phyloP scores from a whole-genome alignment of 2,329 filamentous ascomycete genomes.

The Pseudogymnoascus sp. region DNA sequence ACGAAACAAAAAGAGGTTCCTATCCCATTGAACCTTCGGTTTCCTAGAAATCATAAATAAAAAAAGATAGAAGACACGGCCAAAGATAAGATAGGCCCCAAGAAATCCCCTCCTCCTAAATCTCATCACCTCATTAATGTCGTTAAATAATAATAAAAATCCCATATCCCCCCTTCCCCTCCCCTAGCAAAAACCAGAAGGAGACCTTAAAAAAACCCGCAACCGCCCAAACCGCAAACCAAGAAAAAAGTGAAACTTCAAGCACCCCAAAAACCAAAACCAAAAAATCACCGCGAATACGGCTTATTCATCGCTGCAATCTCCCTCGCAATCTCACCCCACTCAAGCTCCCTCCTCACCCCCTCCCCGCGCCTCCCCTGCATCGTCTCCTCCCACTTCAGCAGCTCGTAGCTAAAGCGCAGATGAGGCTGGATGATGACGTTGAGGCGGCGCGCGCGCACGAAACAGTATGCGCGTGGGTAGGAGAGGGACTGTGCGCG shows the following conservation, averaged over 20 bases:
- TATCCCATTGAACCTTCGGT: background rate
- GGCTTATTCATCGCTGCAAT: conserved; percentile 94
- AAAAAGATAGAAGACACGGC: background rate
- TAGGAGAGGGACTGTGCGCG: conserved; percentile 69
- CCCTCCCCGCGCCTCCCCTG: conserved; percentile 41
- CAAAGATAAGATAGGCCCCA: background rate
- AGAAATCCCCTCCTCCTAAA: background rate
- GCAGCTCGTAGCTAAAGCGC: conserved; percentile 85
- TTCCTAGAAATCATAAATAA: background rate
- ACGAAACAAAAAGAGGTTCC: background rate
- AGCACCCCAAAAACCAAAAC: background rate
- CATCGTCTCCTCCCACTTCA: conserved; percentile 88
- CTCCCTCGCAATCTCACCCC: conserved; percentile 78
- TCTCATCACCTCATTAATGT: conserved; percentile 3
- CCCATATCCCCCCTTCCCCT: background rate
- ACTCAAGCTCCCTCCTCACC: conserved; percentile 75
- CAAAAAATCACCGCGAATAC: conserved; percentile 37
- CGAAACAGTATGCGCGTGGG: conserved; percentile 90
- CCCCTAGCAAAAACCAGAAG: background rate
- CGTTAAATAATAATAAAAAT: background rate
- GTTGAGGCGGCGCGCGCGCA: conserved; percentile 82
- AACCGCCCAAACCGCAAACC: background rate
- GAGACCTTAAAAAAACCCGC: background rate
- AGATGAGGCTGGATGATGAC: conserved; percentile 98
- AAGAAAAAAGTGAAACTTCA: background rate